Base-by-base conservation (phyloP, 106 monocot species). In the Acorus gramineus region DNA sequence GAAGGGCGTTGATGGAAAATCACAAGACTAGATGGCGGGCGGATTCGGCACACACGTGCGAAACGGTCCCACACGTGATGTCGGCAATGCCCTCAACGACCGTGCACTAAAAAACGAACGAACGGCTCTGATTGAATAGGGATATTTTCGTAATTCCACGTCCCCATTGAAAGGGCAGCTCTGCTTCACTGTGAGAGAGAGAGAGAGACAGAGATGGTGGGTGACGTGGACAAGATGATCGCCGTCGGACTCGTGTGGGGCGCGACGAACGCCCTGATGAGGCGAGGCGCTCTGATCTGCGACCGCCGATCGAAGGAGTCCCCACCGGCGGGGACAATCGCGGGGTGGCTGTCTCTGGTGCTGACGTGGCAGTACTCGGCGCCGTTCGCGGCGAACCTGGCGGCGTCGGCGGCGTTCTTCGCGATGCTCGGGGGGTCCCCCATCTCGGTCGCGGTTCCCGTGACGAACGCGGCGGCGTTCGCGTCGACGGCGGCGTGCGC, bases 371-470 rank as follows among this genome's bases (percentile, higher is more conserved):
- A 98, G 71, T 98, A 98, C 83, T 81, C 91, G 6, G 55, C 83
- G 2, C 98, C 98, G 5, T 92, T 98, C 81, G 45, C 83, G 10
- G 62, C 81, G 28, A 98, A 98, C 71, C 80, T 98, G 54, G 79
- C 81, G 6, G 98, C 98, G 62, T 98, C 98, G 53, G 88, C 88
- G 71, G 69, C 82, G 14, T 98, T 98, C 83, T 98, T 98, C 85
- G 62, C 77, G 83, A 66, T 86, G 49, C 88, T 98, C 69, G 66
- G 75, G 63, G 83, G 52, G 47, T 69, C 98, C 46, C 91, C 85
- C 14, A 83, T 98, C 70, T 98, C 91, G 69, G 55, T 98, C 1
- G 98, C 88, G 46, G 98, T 98, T 10, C 98, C 98, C 43, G 88
- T 98, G 14, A 98, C 98, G 66, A 92, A 98, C 66, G 98, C 88